Base-by-base conservation (phyloP, 106 monocot genomes). In the Apostasia shenzhenica region DNA sequence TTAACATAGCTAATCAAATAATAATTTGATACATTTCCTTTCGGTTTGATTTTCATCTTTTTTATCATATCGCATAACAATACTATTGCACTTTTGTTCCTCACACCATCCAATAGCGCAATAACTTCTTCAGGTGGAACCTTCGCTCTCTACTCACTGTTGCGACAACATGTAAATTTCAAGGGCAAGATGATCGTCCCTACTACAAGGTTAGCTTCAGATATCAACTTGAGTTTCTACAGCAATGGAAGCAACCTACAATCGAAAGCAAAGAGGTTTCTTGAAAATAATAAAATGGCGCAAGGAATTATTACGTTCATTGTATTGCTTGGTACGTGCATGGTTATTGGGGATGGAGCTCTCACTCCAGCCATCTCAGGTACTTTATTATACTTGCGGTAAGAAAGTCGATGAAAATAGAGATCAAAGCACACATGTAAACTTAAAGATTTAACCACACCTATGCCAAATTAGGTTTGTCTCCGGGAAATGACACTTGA, bases 81-180 rank as follows among this genome's bases (percentile, higher is more conserved):
- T 6, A 48, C 1, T 40, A 45, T 3, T 48, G 5, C 8, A 3
- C 38, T 11, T 48, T 9, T 6, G 3, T 48, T 9, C 8, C 11
- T 46, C 50, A 3, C 3, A 45, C 5, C 3, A 71, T 1, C 55
- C 3, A 5, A 2, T 14, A 6, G 41, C 63, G 40, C 43, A 12
- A 14, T 6, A 61, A 38, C 6, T 41, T 1, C 6, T 38, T 61
- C 50, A 88, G 87, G 88, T 55, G 88, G 88, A 1, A 88, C 88
- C 3, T 88, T 88, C 69, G 88, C 88, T 2, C 56, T 88, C 11
- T 88, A 84, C 68, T 88, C 88, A 0, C 61, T 88, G 38, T 60
- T 88, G 13, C 72, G 84, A 1, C 83, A 84, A 39, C 75, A 83
- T 51, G 64, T 84, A 41, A 76, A 79, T 44, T 82, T 88, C 72